Evolutionary conservation across 1,284 basidiomycete species (phyloP).

Genomic region (Schizophyllum commune): DNA sequence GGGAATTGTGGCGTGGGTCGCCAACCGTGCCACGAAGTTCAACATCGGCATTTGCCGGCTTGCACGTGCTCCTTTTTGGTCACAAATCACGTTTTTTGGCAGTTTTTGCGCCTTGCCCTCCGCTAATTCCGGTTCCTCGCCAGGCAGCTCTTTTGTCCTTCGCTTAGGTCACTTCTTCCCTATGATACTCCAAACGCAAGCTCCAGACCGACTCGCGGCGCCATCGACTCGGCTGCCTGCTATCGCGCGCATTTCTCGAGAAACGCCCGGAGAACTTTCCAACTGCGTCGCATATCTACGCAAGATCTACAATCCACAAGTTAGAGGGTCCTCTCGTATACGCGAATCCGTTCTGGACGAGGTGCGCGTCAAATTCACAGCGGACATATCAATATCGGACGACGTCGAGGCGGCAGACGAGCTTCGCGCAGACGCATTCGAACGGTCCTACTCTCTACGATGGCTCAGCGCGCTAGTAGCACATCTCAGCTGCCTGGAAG

Average conservation of each 20-base stretch:
- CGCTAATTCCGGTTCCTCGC: not conserved
- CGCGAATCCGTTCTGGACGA: not conserved
- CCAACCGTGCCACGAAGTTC: not conserved
- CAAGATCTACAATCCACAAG: constrained; percentile 4
- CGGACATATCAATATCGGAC: not conserved
- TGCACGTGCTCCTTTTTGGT: not conserved
- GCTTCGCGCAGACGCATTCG: constrained; percentile 48
- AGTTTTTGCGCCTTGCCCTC: not conserved
- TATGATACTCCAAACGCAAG: not conserved
- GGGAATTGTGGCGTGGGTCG: not conserved
- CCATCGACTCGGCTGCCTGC: not conserved
- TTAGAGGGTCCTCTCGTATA: constrained; percentile 7
- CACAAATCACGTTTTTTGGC: not conserved
- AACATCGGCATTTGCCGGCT: not conserved
- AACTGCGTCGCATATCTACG: constrained; percentile 8
- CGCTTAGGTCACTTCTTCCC: not conserved
- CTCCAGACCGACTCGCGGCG: not conserved
- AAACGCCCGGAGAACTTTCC: not conserved
- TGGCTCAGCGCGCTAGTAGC: constrained; percentile 63
- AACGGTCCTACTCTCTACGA: constrained; percentile 56
- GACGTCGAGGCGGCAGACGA: constrained; percentile 11
- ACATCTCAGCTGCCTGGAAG: constrained; percentile 8
- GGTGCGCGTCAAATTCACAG: not conserved
- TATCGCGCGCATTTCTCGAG: not conserved
- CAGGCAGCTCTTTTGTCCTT: not conserved